These are phyloP conservation scores for Tricholoma bakamatsutake DNA, from an alignment of 768 basidiomycete genomes.

Conservation along the genomic window DNA sequence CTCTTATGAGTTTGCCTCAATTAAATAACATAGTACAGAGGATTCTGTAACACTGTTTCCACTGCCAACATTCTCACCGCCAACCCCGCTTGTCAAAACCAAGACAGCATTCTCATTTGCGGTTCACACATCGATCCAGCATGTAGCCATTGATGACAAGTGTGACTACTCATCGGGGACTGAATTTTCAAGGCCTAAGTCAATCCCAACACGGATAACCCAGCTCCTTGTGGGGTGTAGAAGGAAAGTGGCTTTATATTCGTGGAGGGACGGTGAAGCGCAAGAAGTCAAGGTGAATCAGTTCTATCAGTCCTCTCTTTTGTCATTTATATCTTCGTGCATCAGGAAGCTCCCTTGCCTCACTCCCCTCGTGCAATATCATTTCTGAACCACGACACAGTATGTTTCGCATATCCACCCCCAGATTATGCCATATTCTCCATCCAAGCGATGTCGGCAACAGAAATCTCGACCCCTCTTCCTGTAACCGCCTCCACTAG, in stretches of 20 bases:
- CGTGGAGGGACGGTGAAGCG: conserved; percentile 81
- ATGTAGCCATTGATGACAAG: conserved; percentile 25
- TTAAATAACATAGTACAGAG: conserved; percentile 39
- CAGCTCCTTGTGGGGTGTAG: conserved; percentile 80
- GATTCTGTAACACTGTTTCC: conserved; percentile 68
- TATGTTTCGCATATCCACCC: conserved; percentile 76
- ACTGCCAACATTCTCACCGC: conserved; percentile 63
- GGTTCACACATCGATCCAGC: conserved; percentile 55
- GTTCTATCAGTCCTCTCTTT: conserved; percentile 10
- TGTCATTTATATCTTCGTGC: neutral
- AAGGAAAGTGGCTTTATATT: conserved; percentile 77
- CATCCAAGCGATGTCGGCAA: conserved; percentile 48
- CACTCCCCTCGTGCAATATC: conserved; percentile 86
- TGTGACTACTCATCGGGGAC: conserved; percentile 16
- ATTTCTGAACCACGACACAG: conserved; percentile 57
- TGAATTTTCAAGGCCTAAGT: conserved; percentile 29
- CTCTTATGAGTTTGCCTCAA: neutral
- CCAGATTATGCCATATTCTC: conserved; percentile 74
- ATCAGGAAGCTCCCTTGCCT: conserved; percentile 73
- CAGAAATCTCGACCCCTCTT: conserved; percentile 47
- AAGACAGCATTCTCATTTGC: conserved; percentile 83
- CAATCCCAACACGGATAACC: conserved; percentile 67
- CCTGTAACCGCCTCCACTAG: conserved; percentile 35
- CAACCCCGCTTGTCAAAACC: conserved; percentile 68
- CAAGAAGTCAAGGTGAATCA: conserved; percentile 56